Base-by-base conservation (phyloP, 148 eudicot genomes). In the Amaranthus palmeri region DNA sequence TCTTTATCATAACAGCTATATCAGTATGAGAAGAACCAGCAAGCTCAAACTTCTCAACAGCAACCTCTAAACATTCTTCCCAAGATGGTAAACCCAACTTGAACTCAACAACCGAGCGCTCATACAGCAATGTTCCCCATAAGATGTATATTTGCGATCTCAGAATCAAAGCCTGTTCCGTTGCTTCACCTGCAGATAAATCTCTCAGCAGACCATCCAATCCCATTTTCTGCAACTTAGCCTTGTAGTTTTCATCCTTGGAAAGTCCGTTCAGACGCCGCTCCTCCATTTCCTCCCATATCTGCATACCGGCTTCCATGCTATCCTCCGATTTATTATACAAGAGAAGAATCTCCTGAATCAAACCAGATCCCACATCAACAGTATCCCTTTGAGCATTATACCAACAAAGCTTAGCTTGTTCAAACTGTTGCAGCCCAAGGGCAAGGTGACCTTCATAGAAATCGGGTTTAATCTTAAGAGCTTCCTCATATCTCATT, bases 211-310 rank as follows among this genome's bases (percentile, higher is more conserved):
- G 65, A 49, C 80, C 93, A 73, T 83, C 88, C 81, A 91, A 78
- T 46, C 98, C 97, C 71, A 88, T 44, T 72, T 84, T 89, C 72
- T 80, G 75, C 69, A 95, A 70, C 76, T 87, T 78, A 13, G 83
- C 77, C 75, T 82, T 89, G 68, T 91, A 81, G 25, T 83, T 83
- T 52, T 95, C 97, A 45, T 77, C 85, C 74, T 86, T 85, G 41
- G 90, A 81, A 18, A 95, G 86, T 69, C 98, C 98, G 74, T 95
- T 91, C 49, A 91, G 84, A 54, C 89, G 90, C 1, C 78, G 86
- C 80, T 91, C 98, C 72, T 95, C 97, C 79, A 86, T 83, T 78
- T 91, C 97, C 81, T 95, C 98, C 98, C 98, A 95, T 72, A 91
- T 88, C 71, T 89, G 97, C 93, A 95, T 84, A 18, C 98, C 98